Base-by-base conservation (phyloP, 2,329 filamentous ascomycete species). In the Penicillium vulpinum region DNA sequence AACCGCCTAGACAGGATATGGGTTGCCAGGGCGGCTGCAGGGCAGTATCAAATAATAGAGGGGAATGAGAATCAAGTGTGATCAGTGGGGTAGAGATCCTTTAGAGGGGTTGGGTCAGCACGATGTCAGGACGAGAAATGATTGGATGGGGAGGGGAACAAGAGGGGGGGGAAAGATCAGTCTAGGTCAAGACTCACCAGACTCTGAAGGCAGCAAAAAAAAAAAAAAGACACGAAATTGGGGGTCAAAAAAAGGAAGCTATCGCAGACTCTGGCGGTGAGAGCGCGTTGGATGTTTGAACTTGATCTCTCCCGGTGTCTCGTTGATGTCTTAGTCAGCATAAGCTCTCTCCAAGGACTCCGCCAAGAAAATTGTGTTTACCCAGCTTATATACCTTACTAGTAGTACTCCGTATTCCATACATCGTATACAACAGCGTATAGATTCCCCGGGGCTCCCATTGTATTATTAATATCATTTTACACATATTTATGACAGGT, bases 61-160 rank as follows among this genome's bases (percentile, higher is more conserved):
- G 48, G 55, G 33, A 51, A 48, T 51, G 43, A 40, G 56, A 38
- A 46, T 31, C 33, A 54, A 49, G 49, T 61, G 39, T 47, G 46
- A 51, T 50, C 65, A 62, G 68, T 65, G 66, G 69, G 70, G 67
- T 69, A 58, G 61, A 52, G 54, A 53, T 58, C 54, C 52, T 59
- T 26, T 51, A 24, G 57, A 57, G 53, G 58, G 60, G 56, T 63
- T 57, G 58, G 39, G 53, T 61, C 49, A 61, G 57, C 57, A 61
- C 53, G 24, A 26, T 49, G 43, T 61, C 53, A 48, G 45, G 38
- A 49, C 15, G 46, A 53, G 39, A 50, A 33, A 53, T 45, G 49
- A 51, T 55, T 53, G 46, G 54, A 35, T 11, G 15, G 41, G n/a
- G 21, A 4, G 18, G 22, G 5, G 15, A 16, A 21, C 7, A 24